These are phyloP conservation scores for Simplicillium aogashimaense DNA, from an alignment of 2,329 filamentous ascomycete genomes.

Conservation along the genomic window DNA sequence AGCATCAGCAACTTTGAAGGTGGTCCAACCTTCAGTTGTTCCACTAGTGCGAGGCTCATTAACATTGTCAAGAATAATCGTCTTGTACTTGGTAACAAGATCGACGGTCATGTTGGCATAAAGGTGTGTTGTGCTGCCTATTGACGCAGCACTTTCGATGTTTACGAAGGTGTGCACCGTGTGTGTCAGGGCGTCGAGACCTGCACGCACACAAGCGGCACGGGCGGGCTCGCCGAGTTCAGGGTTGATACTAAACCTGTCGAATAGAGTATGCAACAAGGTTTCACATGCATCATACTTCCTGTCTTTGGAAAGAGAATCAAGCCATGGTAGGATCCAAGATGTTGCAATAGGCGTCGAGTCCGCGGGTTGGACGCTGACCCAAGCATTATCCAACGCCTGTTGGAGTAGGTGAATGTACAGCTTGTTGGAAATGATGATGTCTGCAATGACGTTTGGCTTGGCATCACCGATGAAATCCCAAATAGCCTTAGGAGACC, in stretches of 20 bases:
- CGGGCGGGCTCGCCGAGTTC: conserved; percentile 46
- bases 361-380: conserved; percentile 31
- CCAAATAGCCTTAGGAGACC: conserved; percentile 77
- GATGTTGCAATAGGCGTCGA: conserved; percentile 56
- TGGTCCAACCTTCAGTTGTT: conserved; percentile 24
- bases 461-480: conserved; percentile 75
- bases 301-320: conserved; percentile 65
- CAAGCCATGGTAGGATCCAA: conserved; percentile 72
- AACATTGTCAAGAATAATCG: conserved; percentile 40
- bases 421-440: conserved; percentile 65
- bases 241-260: conserved; percentile 46
- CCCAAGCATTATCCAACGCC: conserved; percentile 39
- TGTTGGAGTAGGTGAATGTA: conserved; percentile 52
- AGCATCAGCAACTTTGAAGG: conserved; percentile 30
- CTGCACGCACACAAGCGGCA: conserved; percentile 53
- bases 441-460: conserved; percentile 71
- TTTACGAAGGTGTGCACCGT: conserved; percentile 48
- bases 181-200: conserved; percentile 48
- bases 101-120: conserved; percentile 58
- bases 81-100: conserved; percentile 51
- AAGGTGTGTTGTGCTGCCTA: conserved; percentile 42
- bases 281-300: conserved; percentile 72
- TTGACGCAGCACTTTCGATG: conserved; percentile 29
- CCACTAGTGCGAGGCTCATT: conserved; percentile 13
- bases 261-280: conserved; percentile 66